Percentiles rank a stretch among this genome's conserved stretches.
Evolutionary conservation across 768 basidiomycete species (phyloP).

Genomic region (Collybiopsis luxurians): DNA sequence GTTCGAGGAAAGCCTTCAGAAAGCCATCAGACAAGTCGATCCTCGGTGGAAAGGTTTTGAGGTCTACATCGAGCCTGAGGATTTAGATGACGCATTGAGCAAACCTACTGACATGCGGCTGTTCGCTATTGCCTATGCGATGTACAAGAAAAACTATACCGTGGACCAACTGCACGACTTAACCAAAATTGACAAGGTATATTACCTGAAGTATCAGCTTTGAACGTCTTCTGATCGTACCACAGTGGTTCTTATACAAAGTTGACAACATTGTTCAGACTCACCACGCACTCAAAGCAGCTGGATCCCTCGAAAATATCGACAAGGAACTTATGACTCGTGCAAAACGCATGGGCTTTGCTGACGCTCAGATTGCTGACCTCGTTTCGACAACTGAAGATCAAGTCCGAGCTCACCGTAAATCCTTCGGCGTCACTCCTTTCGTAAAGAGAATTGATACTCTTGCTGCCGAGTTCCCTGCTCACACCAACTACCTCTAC

Average conservation of each 20-base stretch:
- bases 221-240: background rate
- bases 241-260: slow-evolving; percentile 96
- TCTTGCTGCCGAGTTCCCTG: slow-evolving; percentile 97
- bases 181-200: slow-evolving; percentile 96
- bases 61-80: slow-evolving; percentile 85
- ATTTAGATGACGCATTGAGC: slow-evolving; percentile 75
- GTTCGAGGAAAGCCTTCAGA: slow-evolving; percentile 97
- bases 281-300: slow-evolving; percentile 67
- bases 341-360: slow-evolving; percentile 95
- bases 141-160: slow-evolving; percentile 90
- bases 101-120: slow-evolving; percentile 93
- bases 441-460: slow-evolving; percentile 99
- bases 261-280: slow-evolving; percentile 98
- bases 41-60: slow-evolving; percentile 97
- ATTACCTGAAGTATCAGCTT: slow-evolving; percentile 4
- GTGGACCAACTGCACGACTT: slow-evolving; percentile 89
- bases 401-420: slow-evolving; percentile 79
- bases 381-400: slow-evolving; percentile 74
- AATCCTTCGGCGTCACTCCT: slow-evolving; percentile 84
- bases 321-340: slow-evolving; percentile 75
- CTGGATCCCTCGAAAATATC: slow-evolving; percentile 66
- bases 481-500: slow-evolving; percentile 98
- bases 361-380: slow-evolving; percentile 88
- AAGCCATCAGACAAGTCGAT: slow-evolving; percentile 97
- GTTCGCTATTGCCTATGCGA: slow-evolving; percentile 96